Conservation (phyloP, 345 rosid species). For the Kandelia obovata region DNA sequence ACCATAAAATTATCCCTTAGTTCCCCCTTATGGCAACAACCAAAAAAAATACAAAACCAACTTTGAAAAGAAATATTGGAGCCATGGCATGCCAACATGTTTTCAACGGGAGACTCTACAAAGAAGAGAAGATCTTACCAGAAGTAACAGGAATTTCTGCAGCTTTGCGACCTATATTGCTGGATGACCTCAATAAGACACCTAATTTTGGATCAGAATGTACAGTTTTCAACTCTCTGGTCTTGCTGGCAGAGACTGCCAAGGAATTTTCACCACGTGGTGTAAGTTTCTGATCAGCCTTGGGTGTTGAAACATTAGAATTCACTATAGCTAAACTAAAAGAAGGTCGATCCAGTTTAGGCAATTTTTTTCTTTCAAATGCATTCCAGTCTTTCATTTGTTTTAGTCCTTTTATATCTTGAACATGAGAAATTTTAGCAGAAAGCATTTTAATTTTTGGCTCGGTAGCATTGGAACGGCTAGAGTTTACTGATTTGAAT, state of each 20-base stretch:
- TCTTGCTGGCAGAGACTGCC: constrained; percentile 41
- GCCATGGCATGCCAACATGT: not conserved
- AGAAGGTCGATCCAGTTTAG: constrained; percentile 35
- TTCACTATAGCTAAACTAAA: constrained; percentile 23
- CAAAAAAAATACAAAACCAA: constrained; percentile 1
- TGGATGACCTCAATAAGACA: not conserved
- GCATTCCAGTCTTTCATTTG: constrained; percentile 33
- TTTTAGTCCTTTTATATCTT: constrained; percentile 54
- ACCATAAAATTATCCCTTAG: constrained; percentile 3
- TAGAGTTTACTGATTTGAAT: constrained; percentile 51
- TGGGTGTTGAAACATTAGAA: constrained; percentile 37
- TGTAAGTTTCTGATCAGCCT: constrained; percentile 54
- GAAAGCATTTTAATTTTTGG: constrained; percentile 51
- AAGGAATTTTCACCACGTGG: constrained; percentile 41
- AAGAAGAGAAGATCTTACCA: constrained; percentile 39
- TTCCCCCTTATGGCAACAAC: not conserved
- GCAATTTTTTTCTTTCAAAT: constrained; percentile 43
- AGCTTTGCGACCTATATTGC: not conserved
- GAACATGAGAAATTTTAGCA: constrained; percentile 47
- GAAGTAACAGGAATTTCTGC: constrained; percentile 27
- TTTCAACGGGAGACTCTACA: no score
- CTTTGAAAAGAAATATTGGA: not conserved
- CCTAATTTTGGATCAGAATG: constrained; percentile 40
- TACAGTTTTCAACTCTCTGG: constrained; percentile 48
- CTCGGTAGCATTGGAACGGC: constrained; percentile 47